These are phyloP conservation scores for Aspergillus neotritici DNA, from an alignment of 2,329 filamentous ascomycete genomes.

Conservation along the genomic window DNA sequence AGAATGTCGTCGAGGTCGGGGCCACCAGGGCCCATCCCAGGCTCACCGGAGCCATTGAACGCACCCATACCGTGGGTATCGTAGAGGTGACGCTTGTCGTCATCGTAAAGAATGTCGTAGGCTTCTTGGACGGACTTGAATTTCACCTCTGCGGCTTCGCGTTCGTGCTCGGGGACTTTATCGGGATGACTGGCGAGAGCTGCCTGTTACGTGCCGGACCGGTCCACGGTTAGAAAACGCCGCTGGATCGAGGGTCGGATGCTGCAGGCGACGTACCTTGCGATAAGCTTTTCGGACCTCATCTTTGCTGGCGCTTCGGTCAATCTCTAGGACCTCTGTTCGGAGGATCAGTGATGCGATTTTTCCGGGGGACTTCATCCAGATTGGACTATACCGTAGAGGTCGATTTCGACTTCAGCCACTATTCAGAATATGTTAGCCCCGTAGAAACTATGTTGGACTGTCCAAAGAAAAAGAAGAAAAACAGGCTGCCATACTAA, in stretches of 20 bases:
- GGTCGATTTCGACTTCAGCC: slow-evolving; percentile 46
- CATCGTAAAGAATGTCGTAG: slow-evolving; percentile 96
- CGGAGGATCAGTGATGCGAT: too few relatives aligned
- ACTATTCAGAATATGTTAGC: slow-evolving; percentile 26
- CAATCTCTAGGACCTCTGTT: slow-evolving; percentile 72
- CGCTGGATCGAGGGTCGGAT: not conserved
- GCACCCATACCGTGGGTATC: slow-evolving; percentile 94
- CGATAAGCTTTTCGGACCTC: slow-evolving; percentile 96
- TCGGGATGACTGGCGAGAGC: slow-evolving; percentile 88
- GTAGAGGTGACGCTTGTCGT: slow-evolving; percentile 86
- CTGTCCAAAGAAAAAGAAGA: not conserved
- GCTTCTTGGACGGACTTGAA: slow-evolving; percentile 93
- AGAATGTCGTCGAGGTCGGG: slow-evolving; percentile 85
- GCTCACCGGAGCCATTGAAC: slow-evolving; percentile 71
- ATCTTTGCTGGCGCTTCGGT: slow-evolving; percentile 63
- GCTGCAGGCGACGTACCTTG: slow-evolving; percentile 56
- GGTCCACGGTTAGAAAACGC: not conserved
- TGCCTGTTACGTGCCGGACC: slow-evolving; percentile 50
- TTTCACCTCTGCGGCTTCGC: slow-evolving; percentile 76
- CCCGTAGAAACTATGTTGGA: not conserved
- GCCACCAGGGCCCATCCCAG: slow-evolving; percentile 53
- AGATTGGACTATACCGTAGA: slow-evolving; percentile 50
- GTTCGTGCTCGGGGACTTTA: slow-evolving; percentile 82
- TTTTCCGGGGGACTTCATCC: too few relatives aligned
- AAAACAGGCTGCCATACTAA: too few relatives aligned